Evolutionary conservation across 768 basidiomycete species (phyloP), one percentile per base, ranked within the genome.

Genomic region (Boletus barrowsii): DNA sequence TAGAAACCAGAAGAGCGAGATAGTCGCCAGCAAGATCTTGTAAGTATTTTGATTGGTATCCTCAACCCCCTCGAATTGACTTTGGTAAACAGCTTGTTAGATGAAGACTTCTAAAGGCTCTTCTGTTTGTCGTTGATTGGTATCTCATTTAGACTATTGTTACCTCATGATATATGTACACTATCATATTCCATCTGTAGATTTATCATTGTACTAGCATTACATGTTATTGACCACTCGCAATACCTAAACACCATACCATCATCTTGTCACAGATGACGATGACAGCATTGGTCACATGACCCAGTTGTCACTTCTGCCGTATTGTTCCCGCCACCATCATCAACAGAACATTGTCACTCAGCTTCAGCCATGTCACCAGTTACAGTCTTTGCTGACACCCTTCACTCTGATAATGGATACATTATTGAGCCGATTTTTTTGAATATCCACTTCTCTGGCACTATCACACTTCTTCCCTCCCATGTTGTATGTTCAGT

Each of bases 241-340:
- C 32, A 57, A 56, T 26, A 59, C 45, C 51, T 36, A 3, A 55
- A 86, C 97, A 97, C 93, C 66, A 57, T 53, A 36, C 10, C 37
- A 57, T 52, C 36, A 11, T 49, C 22, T 5, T 36, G 4, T 11
- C 10, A 15, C 35, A 35, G 14, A 0, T 11, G 35, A 26, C 1
- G 26, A 26, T 26, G 94, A 98, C 26, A 26, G 26, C 9, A 8
- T 26, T 8, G 26, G 26, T 26, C 26, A 26, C 26, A 26, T 26
- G 26, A 26, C 9, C 26, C 26, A 9, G 26, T 26, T 8, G 26
- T 26, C 26, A 26, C 26, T 9, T 7, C 26, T 1, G 26, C 26
- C 26, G 26, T 26, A 26, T 26, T 26, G 26, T 26, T 26, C 9
- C 26, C 26, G 0, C 26, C 26, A 26, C 26, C 9, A 26, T 26